Evolutionary conservation across 192 early-diverging fungal genomes (phyloP), one percentile per base, ranked within the genome.

Genomic region (Funneliformis geosporum): DNA sequence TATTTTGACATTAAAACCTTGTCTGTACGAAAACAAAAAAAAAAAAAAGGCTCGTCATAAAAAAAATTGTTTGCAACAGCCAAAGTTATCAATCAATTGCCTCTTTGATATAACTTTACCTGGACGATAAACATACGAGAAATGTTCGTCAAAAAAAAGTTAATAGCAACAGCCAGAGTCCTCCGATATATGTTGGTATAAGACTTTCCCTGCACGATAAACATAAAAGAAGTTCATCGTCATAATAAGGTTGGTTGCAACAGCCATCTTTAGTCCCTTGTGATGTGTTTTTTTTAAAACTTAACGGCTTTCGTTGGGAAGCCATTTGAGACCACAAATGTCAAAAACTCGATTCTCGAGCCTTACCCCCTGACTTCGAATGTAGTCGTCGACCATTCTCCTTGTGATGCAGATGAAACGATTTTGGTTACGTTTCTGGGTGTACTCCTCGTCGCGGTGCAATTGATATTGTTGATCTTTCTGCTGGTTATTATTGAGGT

Each of bases 321-420:
- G 7, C 66, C 66, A 68, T 68, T 68, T 68, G 38, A 68, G 66
- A 68, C 66, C 27, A 8, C 66, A 21, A 68, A 42, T 40, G 38
- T 68, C 66, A 27, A 68, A 21, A 21, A 39, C 21, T 21, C 66
- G 39, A 21, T 68, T 68, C 12, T 68, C 66, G 16, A 68, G 66
- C 18, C 38, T 68, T 68, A 68, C 38, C 16, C 38, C 66, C 1
- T 68, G 27, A 18, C 38, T 68, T 38, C 66, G 27, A 39, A 68
- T 68, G 38, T 68, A 68, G 18, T 68, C 66, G 42, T 68, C 66
- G 38, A 68, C 38, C 66, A 68, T 68, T 39, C 66, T 21, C 18
- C 66, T 28, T n/a, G 66, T 68, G 11, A 68, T 39, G 21, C 66
- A 68, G 5, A 68, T 18, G 18, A 68, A 39, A 23, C 38, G 12